phyloP scores from a whole-genome alignment of 1,139 yeast species.

The Zhuliangozyma parablackwelliae region DNA sequence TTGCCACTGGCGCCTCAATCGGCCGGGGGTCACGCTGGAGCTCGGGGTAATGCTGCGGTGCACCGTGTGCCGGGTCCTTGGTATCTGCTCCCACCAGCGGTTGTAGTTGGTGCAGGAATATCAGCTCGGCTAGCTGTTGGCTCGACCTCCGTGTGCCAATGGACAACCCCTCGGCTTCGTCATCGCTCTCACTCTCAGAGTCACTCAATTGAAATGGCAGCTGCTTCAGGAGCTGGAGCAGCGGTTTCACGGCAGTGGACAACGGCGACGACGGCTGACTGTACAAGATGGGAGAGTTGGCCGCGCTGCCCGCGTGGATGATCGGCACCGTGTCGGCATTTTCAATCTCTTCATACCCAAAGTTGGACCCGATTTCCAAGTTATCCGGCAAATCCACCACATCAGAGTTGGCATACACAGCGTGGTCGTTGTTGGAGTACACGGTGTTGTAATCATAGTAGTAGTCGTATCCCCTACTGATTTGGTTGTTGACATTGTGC shows the following conservation, averaged over 20 bases:
- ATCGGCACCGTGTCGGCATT: slow-evolving; percentile 16
- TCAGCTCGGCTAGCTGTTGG: slow-evolving; percentile 45
- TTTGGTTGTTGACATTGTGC: slow-evolving; percentile 66
- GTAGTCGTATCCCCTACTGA: slow-evolving; percentile 70
- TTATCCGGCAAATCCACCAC: slow-evolving; percentile 46
- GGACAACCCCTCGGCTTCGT: slow-evolving; percentile 35
- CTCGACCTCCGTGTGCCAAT: slow-evolving; percentile 40
- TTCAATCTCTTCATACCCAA: slow-evolving; percentile 34
- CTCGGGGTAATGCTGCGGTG: slow-evolving; percentile 16
- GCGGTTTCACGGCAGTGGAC: slow-evolving; percentile 1
- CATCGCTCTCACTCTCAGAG: slow-evolving; percentile 17
- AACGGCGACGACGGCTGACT: slow-evolving; percentile 9
- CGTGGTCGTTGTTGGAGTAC: slow-evolving; percentile 54
- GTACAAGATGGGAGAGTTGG: slow-evolving; percentile 6
- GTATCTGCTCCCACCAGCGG: slow-evolving; percentile 1
- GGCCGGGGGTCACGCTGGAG: slow-evolving; percentile 17
- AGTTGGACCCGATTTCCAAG: slow-evolving; percentile 37
- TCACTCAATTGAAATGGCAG: slow-evolving; percentile 17
- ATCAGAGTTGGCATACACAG: slow-evolving; percentile 36
- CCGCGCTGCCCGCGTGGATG: slow-evolving; percentile 17
- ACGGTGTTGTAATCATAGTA: slow-evolving; percentile 87
- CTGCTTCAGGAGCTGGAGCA: slow-evolving; percentile 1
- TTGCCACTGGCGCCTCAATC: slow-evolving; percentile 20
- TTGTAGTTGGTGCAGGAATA: slow-evolving; percentile 21
- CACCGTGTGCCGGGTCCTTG: background rate